A percentile compares a stretch with the other conserved stretches of the same genome.
phyloP scores from a whole-genome alignment of 176 grass and related monocot genomes.

The Phyllostachys edulis region DNA sequence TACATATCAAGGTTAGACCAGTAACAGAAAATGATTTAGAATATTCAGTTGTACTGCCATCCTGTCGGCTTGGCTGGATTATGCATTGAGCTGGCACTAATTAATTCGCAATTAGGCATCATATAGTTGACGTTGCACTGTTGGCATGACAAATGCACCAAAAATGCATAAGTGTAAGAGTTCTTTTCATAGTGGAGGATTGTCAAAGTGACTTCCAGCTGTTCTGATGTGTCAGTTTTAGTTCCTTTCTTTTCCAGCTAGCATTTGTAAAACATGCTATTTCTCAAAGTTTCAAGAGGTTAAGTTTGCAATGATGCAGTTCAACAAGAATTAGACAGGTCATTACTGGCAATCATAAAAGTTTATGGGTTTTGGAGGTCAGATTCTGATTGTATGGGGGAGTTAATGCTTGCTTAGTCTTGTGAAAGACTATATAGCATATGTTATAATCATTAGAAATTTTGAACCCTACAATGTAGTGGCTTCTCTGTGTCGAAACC shows the following conservation, averaged over 20 bases:
- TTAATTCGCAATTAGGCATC: background rate
- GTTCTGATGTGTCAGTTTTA: background rate
- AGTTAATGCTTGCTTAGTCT: background rate
- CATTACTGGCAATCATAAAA: background rate
- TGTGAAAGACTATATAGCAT: background rate
- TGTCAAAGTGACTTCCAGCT: background rate
- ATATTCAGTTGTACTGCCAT: background rate
- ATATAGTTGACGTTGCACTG: background rate
- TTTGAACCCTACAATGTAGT: background rate
- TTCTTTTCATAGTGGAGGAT: background rate
- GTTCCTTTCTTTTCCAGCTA: background rate
- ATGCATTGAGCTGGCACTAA: background rate
- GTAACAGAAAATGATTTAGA: background rate
- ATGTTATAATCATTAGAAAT: background rate
- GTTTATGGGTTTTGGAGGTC: background rate
- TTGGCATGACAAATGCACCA: conserved; percentile 19
- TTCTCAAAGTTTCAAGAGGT: background rate
- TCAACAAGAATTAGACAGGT: background rate
- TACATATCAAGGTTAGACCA: background rate
- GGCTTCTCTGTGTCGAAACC: background rate
- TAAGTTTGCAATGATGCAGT: background rate
- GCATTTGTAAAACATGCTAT: background rate
- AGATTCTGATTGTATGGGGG: background rate
- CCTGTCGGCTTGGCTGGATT: background rate
- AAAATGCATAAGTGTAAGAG: background rate